Base-by-base conservation (phyloP, 805 yeast genomes). In the Starmerella kuoi region DNA sequence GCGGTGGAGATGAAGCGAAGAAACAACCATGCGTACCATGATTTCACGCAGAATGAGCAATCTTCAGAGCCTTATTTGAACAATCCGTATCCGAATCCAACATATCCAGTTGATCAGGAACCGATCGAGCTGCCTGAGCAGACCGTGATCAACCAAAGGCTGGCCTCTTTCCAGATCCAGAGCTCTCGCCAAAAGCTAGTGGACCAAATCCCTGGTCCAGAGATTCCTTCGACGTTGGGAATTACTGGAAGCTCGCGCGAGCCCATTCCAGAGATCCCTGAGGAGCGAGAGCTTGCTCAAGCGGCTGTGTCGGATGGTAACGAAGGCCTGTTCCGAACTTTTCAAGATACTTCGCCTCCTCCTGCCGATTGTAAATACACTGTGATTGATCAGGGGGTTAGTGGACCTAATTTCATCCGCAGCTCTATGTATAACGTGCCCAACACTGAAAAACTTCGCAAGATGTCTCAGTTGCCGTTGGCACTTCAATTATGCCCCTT, bases 341-440 rank as follows among this genome's bases (percentile, higher is more conserved):
- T 82, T 53, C 76, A 77, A 56, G 76, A 84, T 55, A 78, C 84
- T 1, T 69, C 74, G 9, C 94, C 97, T 4, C 97, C 97, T 3
- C 66, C 76, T 12, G 78, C 94, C 0, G 82, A 88, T 0, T 73
- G 84, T 1, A 77, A 74, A 48, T 83, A 68, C 55, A 67, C 65
- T 35, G 73, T 79, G 1, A 65, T 73, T 23, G 97, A 91, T 58
- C 94, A 87, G 58, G 94, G 94, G 5, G 74, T 78, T 7, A 75
- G 94, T 3, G 75, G 83, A 20, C 91, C 97, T 3, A 74, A 82
- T 46, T 77, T 77, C 59, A 73, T 82, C 56, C 69, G 94, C 45
- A 64, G 83, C 48, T 68, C 94, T 4, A 73, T 86, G 82, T 83
- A 85, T 61, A 76, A 78, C 51, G 72, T 86, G 6, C 98, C 98